Conservation (phyloP, 345 rosid species). For the Erucastrum elatum region DNA sequence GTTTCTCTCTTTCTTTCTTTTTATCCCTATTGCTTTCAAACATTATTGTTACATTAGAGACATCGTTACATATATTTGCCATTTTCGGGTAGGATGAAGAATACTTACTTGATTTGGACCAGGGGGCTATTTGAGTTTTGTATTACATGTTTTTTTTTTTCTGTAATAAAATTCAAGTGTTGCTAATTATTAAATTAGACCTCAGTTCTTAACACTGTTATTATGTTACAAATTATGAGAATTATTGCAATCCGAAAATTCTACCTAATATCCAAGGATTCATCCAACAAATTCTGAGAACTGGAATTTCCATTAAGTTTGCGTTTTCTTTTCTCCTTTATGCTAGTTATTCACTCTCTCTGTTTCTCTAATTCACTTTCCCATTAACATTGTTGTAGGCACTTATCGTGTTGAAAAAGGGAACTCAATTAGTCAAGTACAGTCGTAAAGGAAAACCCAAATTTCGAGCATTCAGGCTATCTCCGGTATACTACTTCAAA, state of each 20-base stretch:
- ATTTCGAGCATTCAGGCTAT: slow-evolving; percentile 76
- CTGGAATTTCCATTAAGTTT: background rate
- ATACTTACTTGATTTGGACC: background rate
- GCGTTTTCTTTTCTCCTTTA: background rate
- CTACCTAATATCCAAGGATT: background rate
- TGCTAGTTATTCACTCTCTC: background rate
- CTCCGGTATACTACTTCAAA: slow-evolving; percentile 52
- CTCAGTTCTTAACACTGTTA: background rate
- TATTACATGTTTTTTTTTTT: background rate
- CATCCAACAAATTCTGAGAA: background rate
- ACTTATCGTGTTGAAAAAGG: slow-evolving; percentile 74
- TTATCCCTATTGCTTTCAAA: background rate
- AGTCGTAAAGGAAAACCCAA: slow-evolving; percentile 94
- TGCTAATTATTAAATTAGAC: background rate
- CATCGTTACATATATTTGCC: background rate
- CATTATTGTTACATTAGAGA: background rate
- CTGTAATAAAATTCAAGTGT: background rate
- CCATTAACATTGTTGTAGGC: slow-evolving; percentile 52
- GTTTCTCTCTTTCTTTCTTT: background rate
- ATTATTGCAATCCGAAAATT: background rate
- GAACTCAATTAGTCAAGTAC: slow-evolving; percentile 84
- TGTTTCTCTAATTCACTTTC: background rate
- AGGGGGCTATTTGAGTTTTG: background rate
- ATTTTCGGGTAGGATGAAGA: background rate
- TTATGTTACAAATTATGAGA: background rate